Conservation (phyloP, 1,284 basidiomycete genomes). For the Microbotryomycetes sp. region DNA sequence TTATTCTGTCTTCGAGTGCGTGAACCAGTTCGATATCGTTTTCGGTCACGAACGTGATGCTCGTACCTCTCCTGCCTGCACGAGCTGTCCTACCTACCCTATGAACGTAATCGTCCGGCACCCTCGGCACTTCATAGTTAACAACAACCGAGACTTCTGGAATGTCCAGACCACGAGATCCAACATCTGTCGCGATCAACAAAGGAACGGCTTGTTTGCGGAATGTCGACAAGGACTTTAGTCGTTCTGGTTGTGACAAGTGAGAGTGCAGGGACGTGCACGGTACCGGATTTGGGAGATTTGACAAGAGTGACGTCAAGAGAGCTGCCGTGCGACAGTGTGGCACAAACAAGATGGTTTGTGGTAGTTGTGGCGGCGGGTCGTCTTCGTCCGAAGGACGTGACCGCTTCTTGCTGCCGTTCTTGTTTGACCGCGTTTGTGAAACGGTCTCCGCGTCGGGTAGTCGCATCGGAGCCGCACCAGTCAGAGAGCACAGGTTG, state of each 20-base stretch:
- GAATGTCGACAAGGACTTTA: constrained; percentile 79
- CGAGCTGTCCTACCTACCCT: constrained; percentile 76
- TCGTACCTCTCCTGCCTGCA: constrained; percentile 80
- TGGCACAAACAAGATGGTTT: constrained; percentile 90
- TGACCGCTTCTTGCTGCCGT: constrained; percentile 38
- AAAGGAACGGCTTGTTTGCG: constrained; percentile 81
- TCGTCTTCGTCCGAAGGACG: constrained; percentile 39
- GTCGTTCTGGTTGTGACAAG: constrained; percentile 78
- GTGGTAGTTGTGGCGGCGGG: constrained; percentile 55
- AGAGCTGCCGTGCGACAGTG: constrained; percentile 75
- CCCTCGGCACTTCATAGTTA: constrained; percentile 95
- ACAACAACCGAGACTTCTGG: constrained; percentile 96
- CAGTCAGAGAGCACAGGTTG: constrained; percentile 48
- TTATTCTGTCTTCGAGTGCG: constrained; percentile 77
- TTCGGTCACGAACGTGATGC: constrained; percentile 92
- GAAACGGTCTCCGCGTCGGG: constrained; percentile 36
- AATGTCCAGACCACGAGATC: constrained; percentile 91
- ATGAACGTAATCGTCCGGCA: constrained; percentile 57
- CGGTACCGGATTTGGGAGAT: constrained; percentile 64
- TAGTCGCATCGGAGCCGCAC: constrained; percentile 30
- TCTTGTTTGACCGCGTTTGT: constrained; percentile 14
- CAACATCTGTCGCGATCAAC: constrained; percentile 89
- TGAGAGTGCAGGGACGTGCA: constrained; percentile 87
- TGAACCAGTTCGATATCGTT: constrained; percentile 78
- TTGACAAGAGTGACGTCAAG: constrained; percentile 60